phyloP scores from a whole-genome alignment of 2,329 filamentous ascomycete genomes.

The Tolypocladium tropicale region DNA sequence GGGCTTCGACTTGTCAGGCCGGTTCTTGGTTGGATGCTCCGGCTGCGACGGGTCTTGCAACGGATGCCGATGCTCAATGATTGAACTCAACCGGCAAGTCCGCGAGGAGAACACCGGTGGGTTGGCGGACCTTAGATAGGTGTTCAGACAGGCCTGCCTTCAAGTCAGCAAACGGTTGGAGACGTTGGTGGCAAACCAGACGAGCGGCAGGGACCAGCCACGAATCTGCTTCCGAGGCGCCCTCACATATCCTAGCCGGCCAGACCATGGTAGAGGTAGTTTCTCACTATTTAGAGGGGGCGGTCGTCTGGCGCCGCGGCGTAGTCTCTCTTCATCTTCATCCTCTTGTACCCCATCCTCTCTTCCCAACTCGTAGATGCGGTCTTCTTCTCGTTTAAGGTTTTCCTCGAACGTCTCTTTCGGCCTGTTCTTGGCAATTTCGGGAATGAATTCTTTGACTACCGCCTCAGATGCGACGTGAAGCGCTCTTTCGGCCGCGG shows the following conservation, averaged over 20 bases:
- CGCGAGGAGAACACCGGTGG: slow-evolving; percentile 84
- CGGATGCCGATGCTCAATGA: slow-evolving; percentile 79
- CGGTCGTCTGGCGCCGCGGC: slow-evolving; percentile 42
- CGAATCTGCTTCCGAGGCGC: slow-evolving; percentile 2
- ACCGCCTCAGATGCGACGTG: background rate
- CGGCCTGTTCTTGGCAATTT: background rate
- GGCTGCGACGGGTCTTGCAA: slow-evolving; percentile 65
- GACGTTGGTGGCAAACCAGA: slow-evolving; percentile 1
- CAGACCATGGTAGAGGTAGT: slow-evolving; percentile 83
- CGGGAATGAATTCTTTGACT: background rate
- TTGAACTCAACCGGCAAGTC: slow-evolving; percentile 84
- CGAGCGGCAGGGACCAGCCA: background rate
- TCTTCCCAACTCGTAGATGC: too few relatives aligned
- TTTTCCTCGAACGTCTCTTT: too few relatives aligned
- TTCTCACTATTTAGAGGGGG: slow-evolving; percentile 76
- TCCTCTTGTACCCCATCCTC: slow-evolving; percentile 13
- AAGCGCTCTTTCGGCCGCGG: background rate
- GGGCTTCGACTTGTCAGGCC: slow-evolving; percentile 64
- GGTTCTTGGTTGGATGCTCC: slow-evolving; percentile 75
- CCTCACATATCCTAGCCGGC: slow-evolving; percentile 75
- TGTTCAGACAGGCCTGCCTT: slow-evolving; percentile 72
- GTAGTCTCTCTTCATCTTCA: slow-evolving; percentile 20
- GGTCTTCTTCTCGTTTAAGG: too few relatives aligned
- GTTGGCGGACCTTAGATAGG: slow-evolving; percentile 72
- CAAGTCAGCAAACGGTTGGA: background rate